Evolutionary conservation across 2,329 filamentous ascomycete genomes (phyloP), one percentile per base, ranked within the genome.

Genomic region (Coniochaeta sp.): DNA sequence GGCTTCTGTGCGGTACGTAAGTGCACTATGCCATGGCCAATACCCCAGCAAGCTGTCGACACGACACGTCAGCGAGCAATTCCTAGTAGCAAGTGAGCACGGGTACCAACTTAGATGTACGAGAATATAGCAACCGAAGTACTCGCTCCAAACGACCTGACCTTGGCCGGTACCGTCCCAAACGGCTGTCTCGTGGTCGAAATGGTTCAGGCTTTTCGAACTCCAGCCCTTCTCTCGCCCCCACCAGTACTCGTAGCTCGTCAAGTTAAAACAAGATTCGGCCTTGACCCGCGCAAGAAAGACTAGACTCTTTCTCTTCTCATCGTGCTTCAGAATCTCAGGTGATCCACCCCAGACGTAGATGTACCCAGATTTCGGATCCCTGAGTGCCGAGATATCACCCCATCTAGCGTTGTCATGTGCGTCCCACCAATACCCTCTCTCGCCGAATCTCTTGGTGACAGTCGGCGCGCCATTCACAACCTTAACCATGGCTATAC

Each of bases 221-320:
- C 68, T 75, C 75, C 75, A 77, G 1, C 74, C 73, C 19, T 68
- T 64, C 14, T 69, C 62, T 2, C 66, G 66, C 0, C 75, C 75
- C 74, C 74, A 77, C 71, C 71, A 76, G 59, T 77, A 77, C 63
- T 77, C 68, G 42, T 77, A 76, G 55, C 68, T 69, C 14, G 42
- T 56, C 7, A 75, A 60, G 9, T 77, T 69, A 32, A 76, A 77
- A 0, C 73, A 73, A 9, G 74, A 66, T 1, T 58, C 30, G 0
- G 72, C 71, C 22, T 65, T 66, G 2, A 77, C 74, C 4, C 75
- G 69, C 1, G 70, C 68, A 60, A 75, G 68, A 58, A 76, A 77
- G 12, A 73, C 67, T 54, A 75, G 76, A 5, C 61, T 58, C 2
- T 63, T 64, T 0, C 56, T 61, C 0, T 67, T 64, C 34, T 66